Base-by-base conservation (phyloP, 2,329 filamentous ascomycete genomes). In the Sporothrix euskadiensis region DNA sequence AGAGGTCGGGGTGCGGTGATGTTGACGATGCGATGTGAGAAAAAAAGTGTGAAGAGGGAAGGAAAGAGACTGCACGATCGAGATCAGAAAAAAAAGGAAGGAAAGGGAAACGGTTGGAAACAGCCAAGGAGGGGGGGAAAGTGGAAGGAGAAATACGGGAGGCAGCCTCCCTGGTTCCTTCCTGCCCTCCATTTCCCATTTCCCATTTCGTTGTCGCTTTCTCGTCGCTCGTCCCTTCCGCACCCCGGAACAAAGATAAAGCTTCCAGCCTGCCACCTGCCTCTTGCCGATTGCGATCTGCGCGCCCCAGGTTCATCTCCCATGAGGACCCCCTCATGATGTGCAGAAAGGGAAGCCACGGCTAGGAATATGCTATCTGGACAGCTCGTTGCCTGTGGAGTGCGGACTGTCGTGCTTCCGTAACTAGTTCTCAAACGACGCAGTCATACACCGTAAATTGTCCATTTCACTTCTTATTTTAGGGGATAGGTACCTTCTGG, bases 161-260 rank as follows among this genome's bases (percentile, higher is more conserved):
- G 63, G 22, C 59, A 22, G 63, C 39, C 63, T 49, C 32, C 70
- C 35, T 57, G 4, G n/a, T 30, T 30, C 41, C 22, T 61, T 30
- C 41, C 22, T 61, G 49, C 71, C 56, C 35, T 59, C 52, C 69
- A 32, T 54, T 54, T 22, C 52, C 19, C 41, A 10, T 44, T 44
- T 10, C 35, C 49, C 26, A 30, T 41, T 44, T 19, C 10, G 26
- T 56, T 14, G 30, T 41, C 30, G 59, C 41, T 56, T 30, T 32
- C 19, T 47, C n/a, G 19, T n/a, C 41, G 35, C n/a, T 57, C 54
- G 49, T 52, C 3, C 44, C 65, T 49, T 52, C 26, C 63, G 32
- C 41, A 10, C 30, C 22, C 66, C 75, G 75, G 73, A 74, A 71
- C 10, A 75, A 75, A 73, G 73, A 75, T 75, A 73, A 75, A 75